These are phyloP conservation scores for Penicillium sp. DNA, from an alignment of 2,329 filamentous ascomycete genomes.

Conservation along the genomic window DNA sequence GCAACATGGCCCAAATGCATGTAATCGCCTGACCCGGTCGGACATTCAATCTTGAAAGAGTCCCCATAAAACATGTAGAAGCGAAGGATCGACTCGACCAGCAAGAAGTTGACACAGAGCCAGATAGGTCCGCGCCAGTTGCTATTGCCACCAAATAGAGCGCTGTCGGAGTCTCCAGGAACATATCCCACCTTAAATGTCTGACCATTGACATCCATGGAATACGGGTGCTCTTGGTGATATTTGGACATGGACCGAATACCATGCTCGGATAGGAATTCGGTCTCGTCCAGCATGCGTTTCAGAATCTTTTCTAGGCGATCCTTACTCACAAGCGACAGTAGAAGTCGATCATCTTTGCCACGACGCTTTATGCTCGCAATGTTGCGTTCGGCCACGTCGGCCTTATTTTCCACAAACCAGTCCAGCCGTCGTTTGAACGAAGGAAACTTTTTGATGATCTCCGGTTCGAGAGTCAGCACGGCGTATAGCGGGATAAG, in stretches of 20 bases:
- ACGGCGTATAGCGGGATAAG: constrained; percentile 92
- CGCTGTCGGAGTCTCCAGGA: constrained; percentile 92
- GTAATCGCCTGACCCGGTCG: constrained; percentile 85
- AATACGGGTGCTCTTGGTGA: constrained; percentile 84
- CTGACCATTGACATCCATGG: constrained; percentile 94
- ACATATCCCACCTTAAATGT: constrained; percentile 84
- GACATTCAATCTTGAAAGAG: constrained; percentile 84
- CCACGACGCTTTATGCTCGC: constrained; percentile 87
- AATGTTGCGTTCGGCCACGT: constrained; percentile 89
- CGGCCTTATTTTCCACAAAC: constrained; percentile 85
- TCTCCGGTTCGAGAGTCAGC: constrained; percentile 85
- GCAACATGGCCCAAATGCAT: constrained; percentile 96
- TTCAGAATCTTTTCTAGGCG: constrained; percentile 84
- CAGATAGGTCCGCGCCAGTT: constrained; percentile 97
- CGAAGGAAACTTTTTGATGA: constrained; percentile 84
- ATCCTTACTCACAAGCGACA: constrained; percentile 90
- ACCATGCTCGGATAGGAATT: constrained; percentile 86
- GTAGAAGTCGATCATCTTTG: constrained; percentile 80
- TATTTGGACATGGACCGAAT: constrained; percentile 89
- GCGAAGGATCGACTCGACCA: constrained; percentile 89
- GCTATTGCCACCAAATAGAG: constrained; percentile 93
- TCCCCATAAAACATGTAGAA: constrained; percentile 97
- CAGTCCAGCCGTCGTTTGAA: constrained; percentile 93
- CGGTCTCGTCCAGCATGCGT: constrained; percentile 89
- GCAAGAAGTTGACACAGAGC: constrained; percentile 92